Evolutionary conservation across 257 asterid species (phyloP).

Genomic region (Capsicum rhomboideum): DNA sequence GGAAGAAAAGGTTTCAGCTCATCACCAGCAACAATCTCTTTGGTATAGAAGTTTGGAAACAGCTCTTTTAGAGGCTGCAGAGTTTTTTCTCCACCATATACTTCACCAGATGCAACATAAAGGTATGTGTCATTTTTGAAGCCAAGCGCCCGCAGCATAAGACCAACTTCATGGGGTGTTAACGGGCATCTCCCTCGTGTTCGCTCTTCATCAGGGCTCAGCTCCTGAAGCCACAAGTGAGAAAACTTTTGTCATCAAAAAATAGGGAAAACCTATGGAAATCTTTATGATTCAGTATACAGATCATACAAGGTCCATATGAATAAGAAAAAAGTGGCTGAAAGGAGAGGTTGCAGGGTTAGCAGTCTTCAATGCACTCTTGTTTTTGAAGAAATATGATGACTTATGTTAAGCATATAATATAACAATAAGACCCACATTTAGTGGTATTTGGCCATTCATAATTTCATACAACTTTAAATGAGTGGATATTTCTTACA

Average conservation of each 20-base stretch:
- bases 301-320: not conserved
- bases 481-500: not conserved
- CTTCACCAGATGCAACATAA: constrained; percentile 96
- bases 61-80: constrained; percentile 84
- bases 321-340: not conserved
- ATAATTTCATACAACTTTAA: not conserved
- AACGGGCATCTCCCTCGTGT: constrained; percentile 92
- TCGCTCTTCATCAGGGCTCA: constrained; percentile 93
- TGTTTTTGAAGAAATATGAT: not conserved
- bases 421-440: not conserved
- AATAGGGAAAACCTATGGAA: not conserved
- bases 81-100: constrained; percentile 97
- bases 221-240: constrained; percentile 38
- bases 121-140: constrained; percentile 74
- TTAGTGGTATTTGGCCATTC: not conserved
- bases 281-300: not conserved
- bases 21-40: constrained; percentile 79
- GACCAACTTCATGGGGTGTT: constrained; percentile 96
- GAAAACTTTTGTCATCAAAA: not conserved
- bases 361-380: not conserved
- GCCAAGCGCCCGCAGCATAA: constrained; percentile 92
- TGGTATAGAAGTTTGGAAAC: constrained; percentile 92
- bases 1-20: constrained; percentile 73
- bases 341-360: not conserved
- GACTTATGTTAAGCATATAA: not conserved